Conservation (phyloP, 129 eudicot species). For the Flaveria robusta region DNA sequence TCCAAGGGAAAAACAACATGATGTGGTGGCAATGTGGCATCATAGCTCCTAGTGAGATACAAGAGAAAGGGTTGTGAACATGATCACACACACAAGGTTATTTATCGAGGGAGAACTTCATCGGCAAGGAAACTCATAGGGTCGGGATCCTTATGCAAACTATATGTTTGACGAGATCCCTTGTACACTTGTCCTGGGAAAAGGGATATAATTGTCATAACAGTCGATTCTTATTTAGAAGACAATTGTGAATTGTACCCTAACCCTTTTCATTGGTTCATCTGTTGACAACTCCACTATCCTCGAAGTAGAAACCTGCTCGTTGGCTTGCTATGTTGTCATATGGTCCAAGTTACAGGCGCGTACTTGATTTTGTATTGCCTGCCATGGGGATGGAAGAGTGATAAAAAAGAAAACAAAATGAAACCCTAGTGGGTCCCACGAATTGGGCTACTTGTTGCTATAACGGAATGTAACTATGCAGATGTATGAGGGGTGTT, state of each 20-base stretch:
- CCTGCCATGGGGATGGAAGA: background rate
- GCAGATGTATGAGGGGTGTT: background rate
- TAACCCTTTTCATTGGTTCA: background rate
- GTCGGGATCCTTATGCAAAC: background rate
- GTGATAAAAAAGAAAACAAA: background rate
- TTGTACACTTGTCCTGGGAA: background rate
- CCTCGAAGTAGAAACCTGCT: background rate
- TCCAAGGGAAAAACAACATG: too few species aligned
- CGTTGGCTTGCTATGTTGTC: background rate
- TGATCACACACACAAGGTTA: background rate
- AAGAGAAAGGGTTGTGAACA: too few species aligned
- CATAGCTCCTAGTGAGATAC: too few species aligned
- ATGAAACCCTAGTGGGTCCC: background rate
- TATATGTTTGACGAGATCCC: background rate
- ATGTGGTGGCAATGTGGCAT: too few species aligned
- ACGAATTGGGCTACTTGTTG: background rate
- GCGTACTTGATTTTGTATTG: background rate
- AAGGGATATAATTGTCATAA: background rate
- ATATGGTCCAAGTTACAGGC: background rate
- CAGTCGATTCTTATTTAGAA: background rate
- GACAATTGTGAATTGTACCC: background rate
- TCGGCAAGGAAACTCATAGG: background rate
- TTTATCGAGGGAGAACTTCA: background rate
- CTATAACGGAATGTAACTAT: background rate
- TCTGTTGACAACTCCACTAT: background rate